Evolutionary conservation across 164 flowering plant genomes (phyloP).

Genomic region (Saururus chinensis): DNA sequence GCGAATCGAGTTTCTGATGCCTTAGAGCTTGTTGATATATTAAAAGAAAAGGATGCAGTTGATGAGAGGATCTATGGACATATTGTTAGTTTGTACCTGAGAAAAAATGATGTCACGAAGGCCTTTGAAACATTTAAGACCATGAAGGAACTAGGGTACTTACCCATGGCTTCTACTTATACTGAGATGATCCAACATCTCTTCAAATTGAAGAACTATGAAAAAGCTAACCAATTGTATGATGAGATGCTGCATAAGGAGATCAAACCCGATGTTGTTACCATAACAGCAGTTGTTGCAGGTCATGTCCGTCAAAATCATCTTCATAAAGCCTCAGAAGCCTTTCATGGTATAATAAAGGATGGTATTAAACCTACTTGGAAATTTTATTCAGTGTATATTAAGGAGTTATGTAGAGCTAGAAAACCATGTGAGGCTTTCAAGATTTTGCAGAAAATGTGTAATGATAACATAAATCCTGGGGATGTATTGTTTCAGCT

Average conservation of each 20-base stretch:
- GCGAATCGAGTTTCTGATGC: slow-evolving; percentile 61
- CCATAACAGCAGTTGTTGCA: slow-evolving; percentile 46
- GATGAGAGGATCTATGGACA: slow-evolving; percentile 42
- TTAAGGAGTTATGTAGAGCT: slow-evolving; percentile 64
- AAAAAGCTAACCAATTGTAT: slow-evolving; percentile 45
- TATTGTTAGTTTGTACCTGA: slow-evolving; percentile 46
- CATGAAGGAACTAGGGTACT: slow-evolving; percentile 38
- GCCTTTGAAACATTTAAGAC: slow-evolving; percentile 44
- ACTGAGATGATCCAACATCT: slow-evolving; percentile 62
- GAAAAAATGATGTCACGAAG: slow-evolving; percentile 32
- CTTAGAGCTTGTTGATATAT: slow-evolving; percentile 55
- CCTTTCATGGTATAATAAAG: slow-evolving; percentile 42
- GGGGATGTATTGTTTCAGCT: slow-evolving; percentile 25
- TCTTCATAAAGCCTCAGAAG: slow-evolving; percentile 52
- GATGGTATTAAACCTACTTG: slow-evolving; percentile 37
- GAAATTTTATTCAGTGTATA: slow-evolving; percentile 40
- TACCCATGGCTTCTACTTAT: slow-evolving; percentile 39
- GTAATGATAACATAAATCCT: slow-evolving; percentile 27
- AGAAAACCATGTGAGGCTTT: slow-evolving; percentile 45
- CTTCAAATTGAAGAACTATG: slow-evolving; percentile 40
- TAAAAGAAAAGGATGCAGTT: slow-evolving; percentile 34
- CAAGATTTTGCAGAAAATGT: slow-evolving; percentile 49
- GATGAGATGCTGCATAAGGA: slow-evolving; percentile 56
- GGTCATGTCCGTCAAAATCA: slow-evolving; percentile 48
- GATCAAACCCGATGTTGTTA: slow-evolving; percentile 45